Percentiles rank a stretch among this genome's conserved stretches.
phyloP scores from a whole-genome alignment of 2,329 filamentous ascomycete genomes.

The Talaromyces sp. region DNA sequence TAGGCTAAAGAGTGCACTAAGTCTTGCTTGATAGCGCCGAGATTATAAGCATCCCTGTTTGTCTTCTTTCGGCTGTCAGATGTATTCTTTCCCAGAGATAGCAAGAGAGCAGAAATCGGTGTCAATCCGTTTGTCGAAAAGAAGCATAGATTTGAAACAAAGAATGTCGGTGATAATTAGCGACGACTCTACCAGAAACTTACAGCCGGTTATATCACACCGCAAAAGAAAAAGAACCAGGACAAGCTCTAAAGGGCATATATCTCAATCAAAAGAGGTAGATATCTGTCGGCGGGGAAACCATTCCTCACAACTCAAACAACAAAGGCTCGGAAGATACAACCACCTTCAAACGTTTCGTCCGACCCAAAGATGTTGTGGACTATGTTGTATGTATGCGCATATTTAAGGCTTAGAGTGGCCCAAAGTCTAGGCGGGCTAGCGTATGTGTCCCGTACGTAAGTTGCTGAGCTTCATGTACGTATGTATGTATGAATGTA shows the following conservation, averaged over 20 bases:
- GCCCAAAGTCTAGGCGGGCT: not conserved
- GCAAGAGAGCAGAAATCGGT: not conserved
- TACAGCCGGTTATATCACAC: not conserved
- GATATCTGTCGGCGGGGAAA: too few relatives aligned
- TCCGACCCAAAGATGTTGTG: not conserved
- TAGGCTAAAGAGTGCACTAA: not conserved
- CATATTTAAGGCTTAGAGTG: slow-evolving; percentile 1
- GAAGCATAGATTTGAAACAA: not conserved
- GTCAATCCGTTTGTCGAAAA: not conserved
- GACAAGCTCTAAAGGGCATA: not conserved
- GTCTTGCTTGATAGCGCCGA: not conserved
- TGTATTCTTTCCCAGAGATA: not conserved
- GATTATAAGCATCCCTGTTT: not conserved
- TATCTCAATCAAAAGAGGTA: not conserved
- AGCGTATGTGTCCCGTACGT: not conserved
- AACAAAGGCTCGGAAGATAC: not conserved
- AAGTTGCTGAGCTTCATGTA: not conserved
- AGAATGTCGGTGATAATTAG: not conserved
- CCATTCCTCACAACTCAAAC: not conserved
- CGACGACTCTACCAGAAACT: not conserved
- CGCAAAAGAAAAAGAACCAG: not conserved
- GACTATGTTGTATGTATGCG: too few relatives aligned
- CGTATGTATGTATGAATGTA: not conserved
- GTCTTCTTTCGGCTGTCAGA: not conserved
- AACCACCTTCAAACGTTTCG: not conserved